These are phyloP conservation scores for Fusarium cyanostomum DNA, from an alignment of 2,329 filamentous ascomycete species.

Conservation along the genomic window DNA sequence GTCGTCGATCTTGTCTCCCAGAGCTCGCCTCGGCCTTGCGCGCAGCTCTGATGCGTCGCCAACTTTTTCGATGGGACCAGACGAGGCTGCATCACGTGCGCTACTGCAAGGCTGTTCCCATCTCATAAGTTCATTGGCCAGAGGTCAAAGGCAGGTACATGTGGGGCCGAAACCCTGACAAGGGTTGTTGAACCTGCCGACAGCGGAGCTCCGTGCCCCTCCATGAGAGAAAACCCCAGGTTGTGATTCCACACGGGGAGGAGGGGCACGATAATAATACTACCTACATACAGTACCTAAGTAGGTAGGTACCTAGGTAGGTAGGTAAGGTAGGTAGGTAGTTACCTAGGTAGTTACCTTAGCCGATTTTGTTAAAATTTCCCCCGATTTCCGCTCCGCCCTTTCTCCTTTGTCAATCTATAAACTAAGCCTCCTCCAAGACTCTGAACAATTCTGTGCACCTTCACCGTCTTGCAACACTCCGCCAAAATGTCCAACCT, in stretches of 20 bases:
- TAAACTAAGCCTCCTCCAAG: constrained; percentile 20
- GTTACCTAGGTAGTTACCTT: not conserved
- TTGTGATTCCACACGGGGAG: constrained; percentile 5
- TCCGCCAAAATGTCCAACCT: constrained; percentile 75
- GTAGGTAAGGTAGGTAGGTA: constrained; percentile 2
- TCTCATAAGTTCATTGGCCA: constrained; percentile 4
- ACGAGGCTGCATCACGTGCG: constrained; percentile 40
- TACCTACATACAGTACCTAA: not conserved
- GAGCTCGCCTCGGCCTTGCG: constrained; percentile 36
- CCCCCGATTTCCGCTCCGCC: constrained; percentile 30
- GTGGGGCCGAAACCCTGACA: constrained; percentile 32
- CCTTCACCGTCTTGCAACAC: constrained; percentile 10
- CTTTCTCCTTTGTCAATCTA: constrained; percentile 21
- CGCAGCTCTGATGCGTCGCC: constrained; percentile 34
- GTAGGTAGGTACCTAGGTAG: too few relatives aligned
- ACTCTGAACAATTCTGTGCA: constrained; percentile 9
- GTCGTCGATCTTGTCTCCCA: constrained; percentile 37
- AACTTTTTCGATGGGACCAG: constrained; percentile 42
- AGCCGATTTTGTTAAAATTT: constrained; percentile 29
- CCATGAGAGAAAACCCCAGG: constrained; percentile 25
- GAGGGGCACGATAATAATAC: constrained; percentile 21
- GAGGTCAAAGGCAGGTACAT: constrained; percentile 27
- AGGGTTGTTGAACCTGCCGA: constrained; percentile 33
- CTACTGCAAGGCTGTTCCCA: constrained; percentile 20
- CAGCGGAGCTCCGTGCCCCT: constrained; percentile 42